These are phyloP conservation scores for Penicillium brevicompactum DNA, from an alignment of 2,329 filamentous ascomycete species.

Conservation along the genomic window DNA sequence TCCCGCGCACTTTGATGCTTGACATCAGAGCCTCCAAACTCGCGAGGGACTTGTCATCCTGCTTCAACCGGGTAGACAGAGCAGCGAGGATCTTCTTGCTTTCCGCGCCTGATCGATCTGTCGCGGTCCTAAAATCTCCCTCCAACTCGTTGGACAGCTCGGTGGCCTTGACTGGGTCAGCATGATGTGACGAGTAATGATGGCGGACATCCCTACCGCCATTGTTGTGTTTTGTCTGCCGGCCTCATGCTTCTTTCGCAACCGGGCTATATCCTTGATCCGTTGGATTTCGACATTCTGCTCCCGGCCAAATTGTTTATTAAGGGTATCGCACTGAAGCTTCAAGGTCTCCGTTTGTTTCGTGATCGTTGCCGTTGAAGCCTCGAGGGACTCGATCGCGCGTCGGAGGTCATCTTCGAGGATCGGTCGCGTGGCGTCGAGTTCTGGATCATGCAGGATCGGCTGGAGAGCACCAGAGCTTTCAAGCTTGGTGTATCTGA, in stretches of 20 bases:
- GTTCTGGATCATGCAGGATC: slow-evolving; percentile 29
- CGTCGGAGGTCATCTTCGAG: slow-evolving; percentile 41
- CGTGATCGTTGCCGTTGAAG: slow-evolving; percentile 39
- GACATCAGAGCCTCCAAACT: slow-evolving; percentile 33
- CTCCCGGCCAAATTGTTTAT: slow-evolving; percentile 26
- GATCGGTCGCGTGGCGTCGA: slow-evolving; percentile 39
- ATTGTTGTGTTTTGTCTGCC: slow-evolving; percentile 36
- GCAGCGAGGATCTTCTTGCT: slow-evolving; percentile 37
- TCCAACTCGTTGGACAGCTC: slow-evolving; percentile 39
- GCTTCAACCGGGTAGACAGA: slow-evolving; percentile 37
- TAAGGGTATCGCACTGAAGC: slow-evolving; percentile 34
- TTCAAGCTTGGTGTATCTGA: slow-evolving; percentile 39
- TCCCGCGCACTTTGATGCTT: slow-evolving; percentile 29
- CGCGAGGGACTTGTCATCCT: slow-evolving; percentile 38
- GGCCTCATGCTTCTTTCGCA: slow-evolving; percentile 39
- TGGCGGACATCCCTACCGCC: slow-evolving; percentile 29
- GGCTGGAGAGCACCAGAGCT: slow-evolving; percentile 31
- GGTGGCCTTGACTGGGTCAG: slow-evolving; percentile 33
- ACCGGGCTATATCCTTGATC: slow-evolving; percentile 29
- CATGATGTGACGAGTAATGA: background rate
- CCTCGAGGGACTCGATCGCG: slow-evolving; percentile 38
- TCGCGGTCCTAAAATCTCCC: slow-evolving; percentile 30
- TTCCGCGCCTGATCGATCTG: slow-evolving; percentile 33
- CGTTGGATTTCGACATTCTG: slow-evolving; percentile 26
- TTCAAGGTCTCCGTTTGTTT: slow-evolving; percentile 37